Base-by-base conservation (phyloP, 148 eudicot genomes). In the Chenopodium quinoa region DNA sequence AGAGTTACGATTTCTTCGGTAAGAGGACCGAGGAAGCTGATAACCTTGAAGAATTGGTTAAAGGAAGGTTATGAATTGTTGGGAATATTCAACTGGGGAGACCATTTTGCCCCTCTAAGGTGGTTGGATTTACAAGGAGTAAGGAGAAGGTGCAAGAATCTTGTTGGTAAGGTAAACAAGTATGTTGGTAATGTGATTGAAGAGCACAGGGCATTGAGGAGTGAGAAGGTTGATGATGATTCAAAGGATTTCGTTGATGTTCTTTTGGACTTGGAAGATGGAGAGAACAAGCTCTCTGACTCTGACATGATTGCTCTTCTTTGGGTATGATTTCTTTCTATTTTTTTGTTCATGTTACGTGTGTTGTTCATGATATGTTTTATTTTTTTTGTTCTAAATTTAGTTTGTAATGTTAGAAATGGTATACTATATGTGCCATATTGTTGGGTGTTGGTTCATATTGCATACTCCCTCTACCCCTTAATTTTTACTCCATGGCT, bases 221-320 rank as follows among this genome's bases (percentile, higher is more conserved):
- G n/a, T 5, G 71, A 75, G 27, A 80, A 63, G 80, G 22, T 9
- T 29, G 73, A 62, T 32, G 52, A 17, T 22, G 84, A 17, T 37
- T 64, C 75, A 11, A 86, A 88, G 66, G 98, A 95, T 56, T 96
- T 96, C 82, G 98, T 96, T 40, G 95, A 93, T 85, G 98, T 96
- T 3, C 88, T 96, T 79, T 91, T 96, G 73, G 95, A 91, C 77
- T 80, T 93, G 87, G 95, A 90, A 58, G 78, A 62, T 75, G 87
- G 89, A 1, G 98, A 92, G 60, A 87, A 87, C n/a, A 86, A 72
- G 81, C 88, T 96, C 13, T 75, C 48, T 60, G 91, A 93, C 23
- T 84, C 91, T 78, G 99, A 96, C 40, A 91, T 92, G 95, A 88
- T 96, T 79, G 99, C 99, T 52, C 93, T 93, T 73, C 93, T 96